Percentiles rank a stretch among this genome's conserved stretches.
phyloP scores from a whole-genome alignment of 345 rosid genomes.

The Acer yangbiense region DNA sequence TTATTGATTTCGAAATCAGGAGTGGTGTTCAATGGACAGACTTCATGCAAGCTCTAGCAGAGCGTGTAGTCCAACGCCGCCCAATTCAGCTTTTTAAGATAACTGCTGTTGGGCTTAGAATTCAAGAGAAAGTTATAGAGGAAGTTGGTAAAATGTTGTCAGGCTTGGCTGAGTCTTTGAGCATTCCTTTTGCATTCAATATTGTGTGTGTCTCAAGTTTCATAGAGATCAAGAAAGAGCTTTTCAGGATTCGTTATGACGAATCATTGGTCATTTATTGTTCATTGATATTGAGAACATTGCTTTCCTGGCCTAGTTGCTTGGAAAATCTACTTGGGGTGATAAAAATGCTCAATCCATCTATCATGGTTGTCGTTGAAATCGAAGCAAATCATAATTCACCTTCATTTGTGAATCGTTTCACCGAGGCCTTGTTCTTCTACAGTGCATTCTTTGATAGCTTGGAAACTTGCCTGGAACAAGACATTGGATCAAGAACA shows the following conservation, averaged over 20 bases:
- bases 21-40: slow-evolving; percentile 58
- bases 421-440: slow-evolving; percentile 55
- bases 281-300: slow-evolving; percentile 32
- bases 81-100: slow-evolving; percentile 38
- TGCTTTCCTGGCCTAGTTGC: slow-evolving; percentile 38
- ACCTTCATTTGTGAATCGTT: slow-evolving; percentile 42
- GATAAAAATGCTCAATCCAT: slow-evolving; percentile 41
- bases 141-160: slow-evolving; percentile 41
- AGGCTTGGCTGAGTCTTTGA: slow-evolving; percentile 44
- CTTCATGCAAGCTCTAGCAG: slow-evolving; percentile 47
- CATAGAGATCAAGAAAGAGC: slow-evolving; percentile 35
- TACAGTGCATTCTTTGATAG: slow-evolving; percentile 50
- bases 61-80: slow-evolving; percentile 19
- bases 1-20: slow-evolving; percentile 54
- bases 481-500: slow-evolving; percentile 8
- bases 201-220: slow-evolving; percentile 22
- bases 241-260: slow-evolving; percentile 31
- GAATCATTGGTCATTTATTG: slow-evolving; percentile 40
- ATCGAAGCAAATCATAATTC: slow-evolving; percentile 60
- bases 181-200: slow-evolving; percentile 39
- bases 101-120: slow-evolving; percentile 34
- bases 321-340: slow-evolving; percentile 46
- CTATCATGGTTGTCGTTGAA: slow-evolving; percentile 47
- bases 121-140: slow-evolving; percentile 14
- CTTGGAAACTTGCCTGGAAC: slow-evolving; percentile 38